Evolutionary conservation across 2,329 filamentous ascomycete genomes (phyloP).

Genomic region (Phialemoniopsis sp.): DNA sequence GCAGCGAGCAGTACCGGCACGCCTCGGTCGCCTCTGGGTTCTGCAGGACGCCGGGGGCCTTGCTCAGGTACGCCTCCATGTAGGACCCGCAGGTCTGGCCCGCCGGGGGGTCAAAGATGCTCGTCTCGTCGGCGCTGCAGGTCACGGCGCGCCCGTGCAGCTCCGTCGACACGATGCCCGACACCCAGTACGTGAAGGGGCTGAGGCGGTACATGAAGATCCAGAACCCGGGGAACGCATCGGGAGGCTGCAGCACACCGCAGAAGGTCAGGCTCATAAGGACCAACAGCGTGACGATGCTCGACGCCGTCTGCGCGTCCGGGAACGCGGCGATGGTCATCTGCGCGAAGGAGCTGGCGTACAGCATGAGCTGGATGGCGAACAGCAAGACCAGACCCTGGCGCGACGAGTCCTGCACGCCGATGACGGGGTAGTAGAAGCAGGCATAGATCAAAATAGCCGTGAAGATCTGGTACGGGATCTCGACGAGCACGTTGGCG

Average conservation of each 20-base stretch:
- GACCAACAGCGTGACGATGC: conserved; percentile 56
- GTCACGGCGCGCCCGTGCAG: conserved; percentile 48
- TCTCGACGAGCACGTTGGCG: conserved; percentile 67
- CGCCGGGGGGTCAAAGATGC: conserved; percentile 59
- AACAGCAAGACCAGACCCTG: conserved; percentile 64
- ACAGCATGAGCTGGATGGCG: conserved; percentile 64
- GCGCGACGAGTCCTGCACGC: conserved; percentile 44
- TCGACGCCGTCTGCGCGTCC: conserved; percentile 63
- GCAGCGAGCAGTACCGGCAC: conserved; percentile 66
- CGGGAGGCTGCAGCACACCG: conserved; percentile 57
- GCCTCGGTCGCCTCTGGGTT: conserved; percentile 50
- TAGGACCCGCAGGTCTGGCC: conserved; percentile 62
- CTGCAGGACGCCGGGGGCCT: conserved; percentile 53
- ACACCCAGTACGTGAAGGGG: conserved; percentile 66
- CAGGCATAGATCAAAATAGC: conserved; percentile 57
- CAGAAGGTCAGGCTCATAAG: conserved; percentile 58
- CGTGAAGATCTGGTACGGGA: conserved; percentile 64
- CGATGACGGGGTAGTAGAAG: conserved; percentile 34
- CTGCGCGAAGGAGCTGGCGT: conserved; percentile 67
- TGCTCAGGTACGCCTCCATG: conserved; percentile 48
- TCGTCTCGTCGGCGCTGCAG: conserved; percentile 53
- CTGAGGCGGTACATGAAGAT: conserved; percentile 71
- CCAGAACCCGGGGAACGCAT: conserved; percentile 66
- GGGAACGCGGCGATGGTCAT: conserved; percentile 70
- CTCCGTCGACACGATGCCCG: conserved; percentile 63